phyloP scores from a whole-genome alignment of 306 rosid species.

The Carpinus viminea region DNA sequence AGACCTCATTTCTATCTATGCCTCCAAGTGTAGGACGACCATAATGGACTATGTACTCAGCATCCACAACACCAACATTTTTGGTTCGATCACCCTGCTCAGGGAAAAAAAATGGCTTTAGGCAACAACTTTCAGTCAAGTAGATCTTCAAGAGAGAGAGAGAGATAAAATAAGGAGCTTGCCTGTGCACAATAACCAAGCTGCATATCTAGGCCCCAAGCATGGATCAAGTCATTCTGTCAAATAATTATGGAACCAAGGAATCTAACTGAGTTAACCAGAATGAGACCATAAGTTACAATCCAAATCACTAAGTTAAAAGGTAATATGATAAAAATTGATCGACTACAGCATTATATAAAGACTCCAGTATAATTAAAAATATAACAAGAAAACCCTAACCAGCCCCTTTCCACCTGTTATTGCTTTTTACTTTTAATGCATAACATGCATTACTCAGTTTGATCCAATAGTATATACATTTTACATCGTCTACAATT shows the following conservation, averaged over 20 bases:
- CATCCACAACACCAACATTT: slow-evolving; percentile 87
- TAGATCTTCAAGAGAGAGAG: neutral
- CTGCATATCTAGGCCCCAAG: slow-evolving; percentile 94
- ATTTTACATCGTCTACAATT: neutral
- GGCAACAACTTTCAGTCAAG: neutral
- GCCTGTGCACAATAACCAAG: slow-evolving; percentile 97
- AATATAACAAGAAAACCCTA: neutral
- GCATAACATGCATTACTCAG: neutral
- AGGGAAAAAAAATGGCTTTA: slow-evolving; percentile 6
- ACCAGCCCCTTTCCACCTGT: neutral
- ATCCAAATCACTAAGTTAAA: neutral
- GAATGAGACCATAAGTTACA: neutral
- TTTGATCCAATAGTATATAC: neutral
- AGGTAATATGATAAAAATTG: neutral
- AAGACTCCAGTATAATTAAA: neutral
- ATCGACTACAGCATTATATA: neutral
- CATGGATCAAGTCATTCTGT: slow-evolving; percentile 92
- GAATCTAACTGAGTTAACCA: neutral
- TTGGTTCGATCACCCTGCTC: slow-evolving; percentile 77
- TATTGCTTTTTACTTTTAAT: neutral
- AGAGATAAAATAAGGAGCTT: slow-evolving; percentile 31
- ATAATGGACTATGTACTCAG: slow-evolving; percentile 79
- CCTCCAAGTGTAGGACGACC: slow-evolving; percentile 94
- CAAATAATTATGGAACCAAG: slow-evolving; percentile 16
- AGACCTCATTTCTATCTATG: slow-evolving; percentile 44